Percentiles rank a stretch among this genome's conserved stretches.
These are phyloP conservation scores for Aureobasidium sp. DNA, from an alignment of 2,329 filamentous ascomycete species.

Conservation along the genomic window DNA sequence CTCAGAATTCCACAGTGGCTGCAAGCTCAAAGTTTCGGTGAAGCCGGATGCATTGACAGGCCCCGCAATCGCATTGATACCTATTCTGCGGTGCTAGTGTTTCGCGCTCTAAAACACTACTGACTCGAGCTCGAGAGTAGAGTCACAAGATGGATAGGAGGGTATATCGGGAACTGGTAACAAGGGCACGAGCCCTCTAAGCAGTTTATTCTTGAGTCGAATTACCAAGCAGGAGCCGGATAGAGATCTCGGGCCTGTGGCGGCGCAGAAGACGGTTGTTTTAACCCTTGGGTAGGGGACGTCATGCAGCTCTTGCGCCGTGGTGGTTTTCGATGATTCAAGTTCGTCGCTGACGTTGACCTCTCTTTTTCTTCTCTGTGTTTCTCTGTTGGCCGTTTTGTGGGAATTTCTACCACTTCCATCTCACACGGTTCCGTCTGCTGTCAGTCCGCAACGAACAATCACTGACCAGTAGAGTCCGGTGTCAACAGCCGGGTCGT, in stretches of 20 bases:
- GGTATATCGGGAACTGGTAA: not conserved
- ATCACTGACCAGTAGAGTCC: not conserved
- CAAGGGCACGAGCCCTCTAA: slow-evolving; percentile 1
- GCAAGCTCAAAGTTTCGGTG: slow-evolving; percentile 9
- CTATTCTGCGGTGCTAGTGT: slow-evolving; percentile 6
- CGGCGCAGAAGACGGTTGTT: slow-evolving; percentile 5
- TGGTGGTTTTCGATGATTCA: not conserved
- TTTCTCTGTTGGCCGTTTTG: not conserved
- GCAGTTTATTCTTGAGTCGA: not conserved
- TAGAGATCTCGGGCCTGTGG: slow-evolving; percentile 2
- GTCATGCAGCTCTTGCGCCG: slow-evolving; percentile 9
- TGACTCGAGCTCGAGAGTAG: slow-evolving; percentile 4
- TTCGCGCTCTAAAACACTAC: slow-evolving; percentile 1
- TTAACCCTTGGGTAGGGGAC: slow-evolving; percentile 4
- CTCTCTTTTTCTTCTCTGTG: slow-evolving; percentile 5
- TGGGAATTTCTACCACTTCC: not conserved
- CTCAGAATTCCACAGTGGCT: not conserved
- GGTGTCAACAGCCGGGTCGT: not conserved
- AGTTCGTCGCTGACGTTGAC: slow-evolving; percentile 5
- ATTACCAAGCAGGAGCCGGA: slow-evolving; percentile 8
- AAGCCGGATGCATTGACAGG: slow-evolving; percentile 10
- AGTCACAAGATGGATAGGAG: slow-evolving; percentile 1
- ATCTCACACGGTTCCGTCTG: not conserved
- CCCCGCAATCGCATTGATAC: slow-evolving; percentile 10
- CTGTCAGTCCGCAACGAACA: not conserved